Evolutionary conservation across 371 early-diverging fungal genomes (phyloP).

Genomic region (Mucor sp.): DNA sequence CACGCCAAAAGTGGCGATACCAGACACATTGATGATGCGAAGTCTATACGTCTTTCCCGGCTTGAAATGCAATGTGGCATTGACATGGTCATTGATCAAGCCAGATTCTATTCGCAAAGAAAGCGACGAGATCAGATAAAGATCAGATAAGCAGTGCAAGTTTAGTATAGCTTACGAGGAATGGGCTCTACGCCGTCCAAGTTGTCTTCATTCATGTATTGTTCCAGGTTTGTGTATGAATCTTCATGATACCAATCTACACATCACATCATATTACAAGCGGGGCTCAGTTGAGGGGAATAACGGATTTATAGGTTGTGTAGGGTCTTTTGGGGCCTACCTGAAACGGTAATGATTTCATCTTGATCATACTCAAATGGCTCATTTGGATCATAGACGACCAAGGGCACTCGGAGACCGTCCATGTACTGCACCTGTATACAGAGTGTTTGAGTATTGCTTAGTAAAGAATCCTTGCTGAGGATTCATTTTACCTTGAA

Average conservation of each 20-base stretch:
- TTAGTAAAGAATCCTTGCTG: not conserved
- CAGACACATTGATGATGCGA: constrained; percentile 65
- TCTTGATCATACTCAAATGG: constrained; percentile 70
- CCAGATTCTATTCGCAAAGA: constrained; percentile 40
- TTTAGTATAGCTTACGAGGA: constrained; percentile 41
- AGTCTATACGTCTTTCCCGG: constrained; percentile 38
- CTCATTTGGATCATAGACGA: constrained; percentile 62
- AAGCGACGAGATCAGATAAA: not conserved
- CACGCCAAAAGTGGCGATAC: constrained; percentile 65
- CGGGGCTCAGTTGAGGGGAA: not conserved
- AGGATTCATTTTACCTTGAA: constrained; percentile 28
- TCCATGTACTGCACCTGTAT: constrained; percentile 72
- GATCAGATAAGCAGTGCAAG: not conserved
- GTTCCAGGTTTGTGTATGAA: constrained; percentile 34
- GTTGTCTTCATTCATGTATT: constrained; percentile 54
- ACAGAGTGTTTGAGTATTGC: not conserved
- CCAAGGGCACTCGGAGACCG: constrained; percentile 74
- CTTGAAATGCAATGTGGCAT: constrained; percentile 21
- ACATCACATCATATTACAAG: not conserved
- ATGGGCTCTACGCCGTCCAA: constrained; percentile 63
- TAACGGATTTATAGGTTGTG: not conserved
- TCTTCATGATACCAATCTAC: constrained; percentile 66
- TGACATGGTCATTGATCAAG: constrained; percentile 47
- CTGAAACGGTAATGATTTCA: constrained; percentile 53
- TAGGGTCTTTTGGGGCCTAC: constrained; percentile 1